Conservation (phyloP, 345 rosid species). For the Arabidopsis suecica region DNA sequence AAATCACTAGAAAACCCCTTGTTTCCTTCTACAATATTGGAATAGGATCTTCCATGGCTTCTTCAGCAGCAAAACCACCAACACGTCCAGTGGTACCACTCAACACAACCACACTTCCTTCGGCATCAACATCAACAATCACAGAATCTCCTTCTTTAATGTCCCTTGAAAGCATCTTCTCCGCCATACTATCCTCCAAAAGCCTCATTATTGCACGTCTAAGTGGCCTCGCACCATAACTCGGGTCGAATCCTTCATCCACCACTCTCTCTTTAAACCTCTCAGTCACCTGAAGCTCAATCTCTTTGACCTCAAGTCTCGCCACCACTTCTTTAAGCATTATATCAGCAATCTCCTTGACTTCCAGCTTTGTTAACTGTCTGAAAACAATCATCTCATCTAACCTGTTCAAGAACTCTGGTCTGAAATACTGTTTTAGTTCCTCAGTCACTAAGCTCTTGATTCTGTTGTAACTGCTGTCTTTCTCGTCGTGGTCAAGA, state of each 20-base stretch:
- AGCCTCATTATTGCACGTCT: constrained; percentile 97
- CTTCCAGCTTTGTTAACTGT: constrained; percentile 89
- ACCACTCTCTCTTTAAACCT: constrained; percentile 91
- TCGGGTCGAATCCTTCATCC: constrained; percentile 93
- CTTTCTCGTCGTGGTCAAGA: constrained; percentile 89
- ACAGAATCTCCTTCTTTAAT: constrained; percentile 95
- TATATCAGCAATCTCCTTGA: constrained; percentile 89
- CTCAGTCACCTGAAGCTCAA: constrained; percentile 96
- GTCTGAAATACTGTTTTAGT: constrained; percentile 88
- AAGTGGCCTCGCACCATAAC: constrained; percentile 96
- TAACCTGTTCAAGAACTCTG: constrained; percentile 92
- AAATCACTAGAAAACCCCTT: neutral
- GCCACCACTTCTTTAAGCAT: constrained; percentile 90
- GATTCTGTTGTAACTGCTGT: constrained; percentile 87
- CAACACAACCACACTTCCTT: constrained; percentile 86
- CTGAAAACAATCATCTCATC: constrained; percentile 98
- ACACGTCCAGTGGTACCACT: constrained; percentile 70
- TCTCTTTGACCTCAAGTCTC: constrained; percentile 74
- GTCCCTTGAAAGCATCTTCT: constrained; percentile 95
- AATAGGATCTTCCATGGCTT: constrained; percentile 56
- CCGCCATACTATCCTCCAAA: constrained; percentile 97
- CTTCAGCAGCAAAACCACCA: constrained; percentile 37
- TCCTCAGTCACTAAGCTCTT: constrained; percentile 96
- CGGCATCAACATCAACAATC: constrained; percentile 81
- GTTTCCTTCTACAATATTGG: constrained; percentile 50